Conservation (phyloP, 176 grass and related monocot species). For the Carex pumila region DNA sequence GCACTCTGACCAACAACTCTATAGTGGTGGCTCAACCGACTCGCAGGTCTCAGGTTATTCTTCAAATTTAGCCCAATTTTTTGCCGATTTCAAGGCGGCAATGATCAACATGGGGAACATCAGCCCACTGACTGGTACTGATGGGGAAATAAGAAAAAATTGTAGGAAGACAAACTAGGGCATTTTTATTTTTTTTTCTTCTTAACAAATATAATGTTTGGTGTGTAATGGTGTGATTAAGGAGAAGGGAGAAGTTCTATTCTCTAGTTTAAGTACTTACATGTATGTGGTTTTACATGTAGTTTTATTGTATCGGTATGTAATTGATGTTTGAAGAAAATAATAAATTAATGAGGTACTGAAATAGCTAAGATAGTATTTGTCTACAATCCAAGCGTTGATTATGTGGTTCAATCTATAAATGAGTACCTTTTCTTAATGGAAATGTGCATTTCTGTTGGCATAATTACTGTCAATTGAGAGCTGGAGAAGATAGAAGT, state of each 20-base stretch:
- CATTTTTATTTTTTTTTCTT: background rate
- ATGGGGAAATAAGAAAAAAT: conserved; percentile 52
- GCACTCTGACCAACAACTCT: conserved; percentile 90
- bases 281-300: background rate
- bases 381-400: background rate
- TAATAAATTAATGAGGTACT: background rate
- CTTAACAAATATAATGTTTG: background rate
- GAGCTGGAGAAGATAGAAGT: background rate
- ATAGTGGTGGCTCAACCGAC: conserved; percentile 45
- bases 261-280: background rate
- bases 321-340: background rate
- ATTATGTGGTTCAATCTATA: background rate
- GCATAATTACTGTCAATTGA: background rate
- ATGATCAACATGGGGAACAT: conserved; percentile 89
- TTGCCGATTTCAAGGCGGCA: conserved; percentile 48
- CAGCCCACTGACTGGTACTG: conserved; percentile 44
- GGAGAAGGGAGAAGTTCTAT: background rate
- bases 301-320: background rate
- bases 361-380: background rate
- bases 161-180: conserved; percentile 64
- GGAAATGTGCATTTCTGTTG: background rate
- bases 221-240: background rate
- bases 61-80: conserved; percentile 42
- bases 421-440: background rate
- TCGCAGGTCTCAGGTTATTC: conserved; percentile 40